Percentiles rank a stretch among this genome's conserved stretches.
Conservation (phyloP, 2,329 filamentous ascomycete species). For the Xylariomycetidae sp. region DNA sequence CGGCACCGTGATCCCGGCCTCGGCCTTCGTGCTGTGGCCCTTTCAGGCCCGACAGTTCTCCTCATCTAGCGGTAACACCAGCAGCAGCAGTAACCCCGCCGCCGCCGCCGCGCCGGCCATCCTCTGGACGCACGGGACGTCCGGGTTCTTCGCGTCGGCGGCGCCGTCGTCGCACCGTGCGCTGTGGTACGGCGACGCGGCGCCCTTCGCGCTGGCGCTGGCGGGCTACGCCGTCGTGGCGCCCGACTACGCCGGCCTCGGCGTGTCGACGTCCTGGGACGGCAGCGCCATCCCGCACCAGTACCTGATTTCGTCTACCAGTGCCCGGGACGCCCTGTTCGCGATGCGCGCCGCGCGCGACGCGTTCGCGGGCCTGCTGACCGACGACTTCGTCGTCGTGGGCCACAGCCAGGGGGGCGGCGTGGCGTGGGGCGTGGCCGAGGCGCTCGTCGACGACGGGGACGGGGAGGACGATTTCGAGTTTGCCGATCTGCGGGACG, state of each 20-base stretch:
- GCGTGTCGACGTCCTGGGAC: conserved; percentile 28
- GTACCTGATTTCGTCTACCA: conserved; percentile 32
- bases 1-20: conserved; percentile 40
- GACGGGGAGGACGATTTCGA: conserved; percentile 23
- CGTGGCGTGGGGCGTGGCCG: conserved; percentile 19
- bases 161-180: conserved; percentile 36
- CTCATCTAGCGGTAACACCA: too few relatives aligned
- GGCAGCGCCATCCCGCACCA: conserved; percentile 34
- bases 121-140: conserved; percentile 41
- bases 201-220: conserved; percentile 34
- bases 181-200: conserved; percentile 36
- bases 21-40: conserved; percentile 47
- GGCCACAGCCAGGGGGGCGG: conserved; percentile 27
- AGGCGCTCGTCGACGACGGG: conserved; percentile 16
- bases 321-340: conserved; percentile 39
- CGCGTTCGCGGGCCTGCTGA: conserved; percentile 33
- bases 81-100: conserved; percentile 1
- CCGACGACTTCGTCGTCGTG: conserved; percentile 28
- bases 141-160: conserved; percentile 32
- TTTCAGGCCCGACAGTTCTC: conserved; percentile 20
- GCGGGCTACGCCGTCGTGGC: conserved; percentile 40
- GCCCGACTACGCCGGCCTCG: conserved; percentile 41
- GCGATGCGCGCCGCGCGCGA: conserved; percentile 35
- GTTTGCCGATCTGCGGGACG: conserved; percentile 23
- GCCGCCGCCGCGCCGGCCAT: conserved; percentile 26